Evolutionary conservation across 768 basidiomycete species (phyloP).

Genomic region (Lactarius tabidus): DNA sequence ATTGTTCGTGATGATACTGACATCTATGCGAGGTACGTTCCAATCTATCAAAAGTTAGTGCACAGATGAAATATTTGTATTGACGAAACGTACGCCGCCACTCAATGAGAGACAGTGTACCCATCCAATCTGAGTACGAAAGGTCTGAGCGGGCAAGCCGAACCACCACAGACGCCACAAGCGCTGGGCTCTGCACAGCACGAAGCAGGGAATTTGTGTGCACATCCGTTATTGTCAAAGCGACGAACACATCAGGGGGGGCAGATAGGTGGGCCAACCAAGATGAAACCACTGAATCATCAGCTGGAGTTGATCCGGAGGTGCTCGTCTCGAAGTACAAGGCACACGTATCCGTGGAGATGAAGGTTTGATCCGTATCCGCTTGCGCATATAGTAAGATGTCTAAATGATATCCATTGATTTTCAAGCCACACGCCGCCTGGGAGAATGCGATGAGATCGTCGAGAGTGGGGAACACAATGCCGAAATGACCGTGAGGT

Average conservation of each 20-base stretch:
- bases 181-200: not conserved
- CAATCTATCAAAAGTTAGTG: slow-evolving; percentile 50
- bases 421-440: slow-evolving; percentile 19
- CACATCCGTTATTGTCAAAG: slow-evolving; percentile 11
- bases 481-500: slow-evolving; percentile 11
- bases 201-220: slow-evolving; percentile 6
- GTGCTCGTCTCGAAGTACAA: slow-evolving; percentile 8
- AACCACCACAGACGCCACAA: slow-evolving; percentile 34
- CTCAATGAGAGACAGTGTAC: slow-evolving; percentile 51
- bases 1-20: slow-evolving; percentile 75
- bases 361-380: slow-evolving; percentile 4
- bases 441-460: slow-evolving; percentile 23
- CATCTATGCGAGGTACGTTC: slow-evolving; percentile 62
- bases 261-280: slow-evolving; percentile 27
- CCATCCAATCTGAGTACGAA: slow-evolving; percentile 56
- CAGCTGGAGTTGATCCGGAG: not conserved
- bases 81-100: slow-evolving; percentile 46
- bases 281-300: slow-evolving; percentile 10
- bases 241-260: slow-evolving; percentile 23
- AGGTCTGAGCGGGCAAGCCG: slow-evolving; percentile 49
- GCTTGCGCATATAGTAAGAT: slow-evolving; percentile 21
- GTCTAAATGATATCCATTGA: slow-evolving; percentile 18
- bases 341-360: slow-evolving; percentile 17
- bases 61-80: not conserved
- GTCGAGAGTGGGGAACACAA: slow-evolving; percentile 18